Evolutionary conservation across 768 basidiomycete species (phyloP).

Genomic region (Mycena sanguinolenta): DNA sequence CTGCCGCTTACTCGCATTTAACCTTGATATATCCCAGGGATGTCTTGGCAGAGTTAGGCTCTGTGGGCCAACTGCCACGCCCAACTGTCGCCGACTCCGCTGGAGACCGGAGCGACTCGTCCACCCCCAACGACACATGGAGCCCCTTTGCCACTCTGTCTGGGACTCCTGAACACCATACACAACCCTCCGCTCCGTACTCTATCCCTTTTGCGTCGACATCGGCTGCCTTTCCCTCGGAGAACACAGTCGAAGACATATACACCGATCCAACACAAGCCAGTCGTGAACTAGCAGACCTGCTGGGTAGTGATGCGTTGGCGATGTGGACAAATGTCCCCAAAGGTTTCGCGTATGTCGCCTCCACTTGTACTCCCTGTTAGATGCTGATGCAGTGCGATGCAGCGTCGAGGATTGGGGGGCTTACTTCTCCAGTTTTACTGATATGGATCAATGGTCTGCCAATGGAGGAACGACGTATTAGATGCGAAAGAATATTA

Average conservation of each 20-base stretch:
- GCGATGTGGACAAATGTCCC: conserved; percentile 2
- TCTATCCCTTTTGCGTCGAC: neutral
- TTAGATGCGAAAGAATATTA: no score
- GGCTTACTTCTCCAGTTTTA: neutral
- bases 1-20: conserved; percentile 36
- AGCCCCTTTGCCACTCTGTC: neutral
- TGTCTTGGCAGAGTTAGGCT: conserved; percentile 39
- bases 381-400: neutral
- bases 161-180: no score
- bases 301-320: conserved; percentile 18
- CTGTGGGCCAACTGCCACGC: conserved; percentile 29
- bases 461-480: no score
- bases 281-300: conserved; percentile 8
- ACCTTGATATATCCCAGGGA: conserved; percentile 13
- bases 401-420: conserved; percentile 26
- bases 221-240: neutral
- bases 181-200: neutral
- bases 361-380: neutral
- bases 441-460: neutral
- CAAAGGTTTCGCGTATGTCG: neutral
- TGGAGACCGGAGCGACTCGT: neutral
- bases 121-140: neutral
- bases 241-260: neutral
- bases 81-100: neutral
- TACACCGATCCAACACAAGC: conserved; percentile 7